Evolutionary conservation across 116 monocot species (phyloP), one percentile per base, ranked within the genome.

Genomic region (Phalaenopsis hybrid): DNA sequence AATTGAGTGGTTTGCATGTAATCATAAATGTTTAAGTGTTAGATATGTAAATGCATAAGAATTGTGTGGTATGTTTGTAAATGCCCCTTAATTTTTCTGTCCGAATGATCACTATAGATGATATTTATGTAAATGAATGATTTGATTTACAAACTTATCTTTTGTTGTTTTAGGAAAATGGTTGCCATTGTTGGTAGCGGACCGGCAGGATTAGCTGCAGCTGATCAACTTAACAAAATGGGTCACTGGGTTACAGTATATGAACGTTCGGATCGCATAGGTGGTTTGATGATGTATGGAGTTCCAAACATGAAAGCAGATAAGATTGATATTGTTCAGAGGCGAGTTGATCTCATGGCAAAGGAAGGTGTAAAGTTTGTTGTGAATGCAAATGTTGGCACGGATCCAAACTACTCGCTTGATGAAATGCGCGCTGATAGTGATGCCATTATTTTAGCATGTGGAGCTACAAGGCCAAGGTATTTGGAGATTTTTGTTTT

Each of bases 291-390:
- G 99, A 95, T 99, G 99, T 99, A 99, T 82, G 99, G 99, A 37
- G 99, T 99, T 82, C 99, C 99, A 49, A 99, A 99, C 88, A 99
- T 99, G 99, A 99, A 99, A 85, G 80, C 99, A 6, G 99, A 95
- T 80, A 99, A 99, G 79, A 76, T 89, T 44, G 92, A 90, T 44
- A 79, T 99, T 81, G 95, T 99, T 67, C 95, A 95, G 79, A 92
- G 99, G 6, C 99, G 95, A 80, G 99, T 95, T 17, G 84, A 99
- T 70, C 92, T 99, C 75, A 94, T 99, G 99, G 81, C 92, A 10
- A 74, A 88, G 70, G 99, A 99, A 84, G 95, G 99, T 46, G 80
- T 99, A 15, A 86, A 88, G 41, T 99, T 99, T 82, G 91, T 99
- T 34, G 92, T 92, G 81, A 99, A 92, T 91, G 99, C 99, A 46